A percentile compares a stretch with the other conserved stretches of the same genome.
Evolutionary conservation across 2,329 filamentous ascomycete genomes (phyloP).

Genomic region (Fusarium sp.): DNA sequence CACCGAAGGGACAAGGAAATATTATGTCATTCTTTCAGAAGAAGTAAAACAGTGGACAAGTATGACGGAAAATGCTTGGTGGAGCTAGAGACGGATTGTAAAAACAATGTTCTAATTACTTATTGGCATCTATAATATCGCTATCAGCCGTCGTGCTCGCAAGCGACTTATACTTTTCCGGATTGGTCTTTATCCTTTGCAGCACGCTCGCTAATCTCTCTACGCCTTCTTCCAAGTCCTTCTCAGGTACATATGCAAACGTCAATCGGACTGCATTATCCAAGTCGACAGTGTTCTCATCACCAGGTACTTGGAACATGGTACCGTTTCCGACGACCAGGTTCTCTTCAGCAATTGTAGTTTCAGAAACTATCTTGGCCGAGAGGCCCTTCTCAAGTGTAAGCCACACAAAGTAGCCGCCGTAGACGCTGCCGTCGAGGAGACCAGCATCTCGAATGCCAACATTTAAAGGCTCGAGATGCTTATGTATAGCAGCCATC

Average conservation of each 20-base stretch:
- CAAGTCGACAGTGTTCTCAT: conserved; percentile 69
- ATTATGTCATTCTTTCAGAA: conserved; percentile 96
- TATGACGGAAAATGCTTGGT: background rate
- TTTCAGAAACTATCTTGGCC: conserved; percentile 68
- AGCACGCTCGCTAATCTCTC: conserved; percentile 69
- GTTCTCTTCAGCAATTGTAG: conserved; percentile 73
- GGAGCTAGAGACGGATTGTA: background rate
- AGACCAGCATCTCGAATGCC: conserved; percentile 57
- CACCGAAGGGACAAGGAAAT: conserved; percentile 78
- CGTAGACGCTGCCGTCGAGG: conserved; percentile 67
- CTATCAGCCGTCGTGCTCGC: conserved; percentile 23
- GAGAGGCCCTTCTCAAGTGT: conserved; percentile 68
- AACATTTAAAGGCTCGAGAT: conserved; percentile 76
- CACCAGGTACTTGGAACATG: conserved; percentile 77
- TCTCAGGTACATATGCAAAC: conserved; percentile 80
- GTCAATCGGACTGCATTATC: conserved; percentile 74
- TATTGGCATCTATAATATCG: conserved; percentile 45
- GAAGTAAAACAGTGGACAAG: conserved; percentile 64
- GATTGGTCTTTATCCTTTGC: conserved; percentile 51
- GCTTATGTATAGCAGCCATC: conserved; percentile 69
- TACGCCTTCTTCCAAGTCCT: conserved; percentile 76
- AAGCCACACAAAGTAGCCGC: conserved; percentile 91
- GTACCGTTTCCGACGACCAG: conserved; percentile 78
- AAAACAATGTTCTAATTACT: conserved; percentile 39
- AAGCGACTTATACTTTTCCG: conserved; percentile 46